Evolutionary conservation across 176 grass and related monocot genomes (phyloP).

Genomic region (Triticum dicoccoides): DNA sequence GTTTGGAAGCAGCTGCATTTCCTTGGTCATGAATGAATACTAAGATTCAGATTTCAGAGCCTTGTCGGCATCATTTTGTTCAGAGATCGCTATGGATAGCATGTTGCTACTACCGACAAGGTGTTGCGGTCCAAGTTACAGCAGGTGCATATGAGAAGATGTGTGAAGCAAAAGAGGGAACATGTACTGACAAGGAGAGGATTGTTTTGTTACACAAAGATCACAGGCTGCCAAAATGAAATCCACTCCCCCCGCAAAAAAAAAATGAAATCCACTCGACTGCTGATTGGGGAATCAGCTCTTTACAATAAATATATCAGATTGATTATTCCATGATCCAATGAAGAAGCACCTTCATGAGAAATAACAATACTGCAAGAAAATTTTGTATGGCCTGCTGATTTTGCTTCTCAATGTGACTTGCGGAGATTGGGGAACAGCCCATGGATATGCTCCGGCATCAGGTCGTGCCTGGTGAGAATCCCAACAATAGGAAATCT

Average conservation of each 20-base stretch:
- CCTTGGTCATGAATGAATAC: not conserved
- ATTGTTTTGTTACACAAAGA: not conserved
- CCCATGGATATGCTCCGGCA: conserved; percentile 82
- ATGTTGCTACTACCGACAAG: not conserved
- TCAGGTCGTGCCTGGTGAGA: conserved; percentile 91
- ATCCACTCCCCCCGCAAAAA: not conserved
- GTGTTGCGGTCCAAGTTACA: not conserved
- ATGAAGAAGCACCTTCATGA: not conserved
- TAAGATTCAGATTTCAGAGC: not conserved
- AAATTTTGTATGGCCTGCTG: not conserved
- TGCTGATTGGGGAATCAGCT: not conserved
- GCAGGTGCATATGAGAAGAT: conserved; percentile 6
- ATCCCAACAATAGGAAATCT: conserved; percentile 88
- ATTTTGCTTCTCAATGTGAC: conserved; percentile 13
- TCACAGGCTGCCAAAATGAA: conserved; percentile 1
- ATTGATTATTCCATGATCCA: conserved; percentile 17
- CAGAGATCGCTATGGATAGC: not conserved
- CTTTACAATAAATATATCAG: not conserved
- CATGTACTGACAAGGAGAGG: not conserved
- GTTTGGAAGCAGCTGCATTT: not conserved
- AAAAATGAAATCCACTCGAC: not conserved
- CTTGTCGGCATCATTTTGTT: not conserved
- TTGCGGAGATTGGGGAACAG: conserved; percentile 78
- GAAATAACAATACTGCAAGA: not conserved
- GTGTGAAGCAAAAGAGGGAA: not conserved